Evolutionary conservation across 1,284 basidiomycete species (phyloP).

Genomic region (Melampsora americana): DNA sequence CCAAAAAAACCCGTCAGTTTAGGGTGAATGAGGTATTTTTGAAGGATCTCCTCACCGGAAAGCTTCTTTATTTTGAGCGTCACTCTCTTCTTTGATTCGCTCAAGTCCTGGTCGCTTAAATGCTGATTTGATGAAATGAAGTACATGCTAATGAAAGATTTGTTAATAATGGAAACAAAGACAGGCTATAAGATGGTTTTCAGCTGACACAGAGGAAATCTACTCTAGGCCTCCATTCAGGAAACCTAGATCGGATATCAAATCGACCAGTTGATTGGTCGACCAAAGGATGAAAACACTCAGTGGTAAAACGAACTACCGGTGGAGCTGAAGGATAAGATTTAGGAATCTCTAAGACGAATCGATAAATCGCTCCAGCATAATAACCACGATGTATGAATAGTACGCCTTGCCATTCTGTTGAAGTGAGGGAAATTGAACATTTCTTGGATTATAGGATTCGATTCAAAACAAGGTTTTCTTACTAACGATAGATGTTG

Average conservation of each 20-base stretch:
- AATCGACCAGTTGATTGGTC: conserved; percentile 28
- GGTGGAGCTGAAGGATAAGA: conserved; percentile 34
- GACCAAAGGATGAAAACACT: conserved; percentile 43
- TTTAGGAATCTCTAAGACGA: conserved; percentile 20
- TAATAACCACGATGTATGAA: conserved; percentile 44
- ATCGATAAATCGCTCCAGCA: conserved; percentile 34
- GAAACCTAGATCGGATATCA: conserved; percentile 19
- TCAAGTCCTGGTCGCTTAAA: conserved; percentile 42
- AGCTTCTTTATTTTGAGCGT: conserved; percentile 31
- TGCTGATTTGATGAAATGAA: conserved; percentile 35
- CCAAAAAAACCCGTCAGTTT: neutral
- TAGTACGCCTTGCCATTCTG: conserved; percentile 38
- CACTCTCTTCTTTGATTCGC: conserved; percentile 27
- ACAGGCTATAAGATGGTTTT: too few species aligned
- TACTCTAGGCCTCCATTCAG: conserved; percentile 6
- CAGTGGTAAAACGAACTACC: conserved; percentile 25
- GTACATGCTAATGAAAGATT: too few species aligned
- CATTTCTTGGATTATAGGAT: neutral
- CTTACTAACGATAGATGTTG: conserved; percentile 26
- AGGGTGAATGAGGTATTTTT: neutral
- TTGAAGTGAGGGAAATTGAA: neutral
- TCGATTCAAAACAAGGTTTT: neutral
- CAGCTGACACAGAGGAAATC: conserved; percentile 24
- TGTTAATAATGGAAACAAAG: too few species aligned
- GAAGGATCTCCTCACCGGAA: conserved; percentile 20